phyloP scores from a whole-genome alignment of 768 basidiomycete genomes.

The Stropharia rugosoannulata region DNA sequence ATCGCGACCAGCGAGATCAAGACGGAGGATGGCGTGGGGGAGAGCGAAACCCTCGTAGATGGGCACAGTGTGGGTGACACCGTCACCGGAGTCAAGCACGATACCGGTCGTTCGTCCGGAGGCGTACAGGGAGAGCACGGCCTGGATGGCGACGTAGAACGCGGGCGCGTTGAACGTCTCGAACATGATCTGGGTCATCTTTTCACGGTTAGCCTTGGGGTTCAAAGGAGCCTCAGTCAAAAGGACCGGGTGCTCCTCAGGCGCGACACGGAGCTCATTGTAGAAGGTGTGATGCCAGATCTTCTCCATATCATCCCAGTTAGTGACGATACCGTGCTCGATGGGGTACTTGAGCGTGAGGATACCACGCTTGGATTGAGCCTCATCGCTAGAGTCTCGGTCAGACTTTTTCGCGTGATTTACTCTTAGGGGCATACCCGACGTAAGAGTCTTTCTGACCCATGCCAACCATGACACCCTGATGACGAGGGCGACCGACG shows the following conservation, averaged over 20 bases:
- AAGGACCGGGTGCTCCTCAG: constrained; percentile 90
- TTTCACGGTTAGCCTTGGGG: constrained; percentile 91
- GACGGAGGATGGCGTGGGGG: constrained; percentile 89
- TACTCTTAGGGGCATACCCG: constrained; percentile 51
- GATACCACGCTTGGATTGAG: constrained; percentile 76
- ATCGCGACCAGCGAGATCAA: constrained; percentile 93
- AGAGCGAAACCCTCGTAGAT: constrained; percentile 95
- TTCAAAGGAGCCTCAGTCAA: constrained; percentile 92
- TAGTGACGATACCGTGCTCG: constrained; percentile 93
- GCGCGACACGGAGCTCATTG: constrained; percentile 92
- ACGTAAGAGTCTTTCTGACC: constrained; percentile 96
- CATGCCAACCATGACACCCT: constrained; percentile 97
- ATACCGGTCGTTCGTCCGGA: constrained; percentile 95
- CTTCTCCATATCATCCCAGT: constrained; percentile 99
- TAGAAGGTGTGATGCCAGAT: constrained; percentile 99
- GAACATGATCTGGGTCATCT: constrained; percentile 97
- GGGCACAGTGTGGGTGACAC: constrained; percentile 94
- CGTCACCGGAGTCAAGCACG: constrained; percentile 95
- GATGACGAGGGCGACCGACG: constrained; percentile 92
- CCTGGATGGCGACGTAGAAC: constrained; percentile 91
- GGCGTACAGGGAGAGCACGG: constrained; percentile 88
- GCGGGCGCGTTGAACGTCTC: constrained; percentile 94
- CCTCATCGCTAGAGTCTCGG: constrained; percentile 25
- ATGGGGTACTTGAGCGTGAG: constrained; percentile 92
- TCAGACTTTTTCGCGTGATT: neutral